A percentile compares a stretch with the other conserved stretches of the same genome.
Evolutionary conservation across 805 yeast species (phyloP).

Genomic region (Jamesozyma piceae): DNA sequence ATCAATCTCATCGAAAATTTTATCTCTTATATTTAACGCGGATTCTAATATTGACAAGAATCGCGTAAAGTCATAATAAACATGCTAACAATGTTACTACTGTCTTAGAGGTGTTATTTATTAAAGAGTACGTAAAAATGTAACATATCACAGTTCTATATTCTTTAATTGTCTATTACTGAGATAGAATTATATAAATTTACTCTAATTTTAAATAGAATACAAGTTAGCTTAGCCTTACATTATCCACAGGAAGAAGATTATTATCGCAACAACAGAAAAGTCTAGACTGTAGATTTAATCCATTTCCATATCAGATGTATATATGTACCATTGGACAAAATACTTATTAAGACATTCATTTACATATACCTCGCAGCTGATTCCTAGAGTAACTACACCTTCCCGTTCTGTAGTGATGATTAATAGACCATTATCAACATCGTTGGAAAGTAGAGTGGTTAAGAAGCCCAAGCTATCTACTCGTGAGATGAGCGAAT

Average conservation of each 20-base stretch:
- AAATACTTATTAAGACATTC: background rate
- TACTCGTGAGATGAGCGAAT: slow-evolving; percentile 3
- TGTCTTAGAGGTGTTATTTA: too few species aligned
- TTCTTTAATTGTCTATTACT: too few species aligned
- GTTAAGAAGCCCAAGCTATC: slow-evolving; percentile 6
- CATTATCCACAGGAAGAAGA: background rate
- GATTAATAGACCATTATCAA: background rate
- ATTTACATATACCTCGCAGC: background rate
- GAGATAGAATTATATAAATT: too few species aligned
- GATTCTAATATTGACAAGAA: background rate
- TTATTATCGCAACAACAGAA: background rate
- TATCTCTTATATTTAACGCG: background rate
- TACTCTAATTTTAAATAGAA: too few species aligned
- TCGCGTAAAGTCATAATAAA: background rate
- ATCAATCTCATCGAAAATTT: background rate
- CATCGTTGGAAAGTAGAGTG: background rate
- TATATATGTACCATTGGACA: background rate
- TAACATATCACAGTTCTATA: background rate
- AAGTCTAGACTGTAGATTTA: background rate
- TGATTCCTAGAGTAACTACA: background rate
- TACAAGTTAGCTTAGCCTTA: background rate
- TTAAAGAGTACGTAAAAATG: too few species aligned
- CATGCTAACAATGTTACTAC: too few species aligned
- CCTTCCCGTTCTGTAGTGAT: background rate
- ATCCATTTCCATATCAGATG: background rate